Base-by-base conservation (phyloP, 805 yeast genomes). In the Metschnikowia sp. region DNA sequence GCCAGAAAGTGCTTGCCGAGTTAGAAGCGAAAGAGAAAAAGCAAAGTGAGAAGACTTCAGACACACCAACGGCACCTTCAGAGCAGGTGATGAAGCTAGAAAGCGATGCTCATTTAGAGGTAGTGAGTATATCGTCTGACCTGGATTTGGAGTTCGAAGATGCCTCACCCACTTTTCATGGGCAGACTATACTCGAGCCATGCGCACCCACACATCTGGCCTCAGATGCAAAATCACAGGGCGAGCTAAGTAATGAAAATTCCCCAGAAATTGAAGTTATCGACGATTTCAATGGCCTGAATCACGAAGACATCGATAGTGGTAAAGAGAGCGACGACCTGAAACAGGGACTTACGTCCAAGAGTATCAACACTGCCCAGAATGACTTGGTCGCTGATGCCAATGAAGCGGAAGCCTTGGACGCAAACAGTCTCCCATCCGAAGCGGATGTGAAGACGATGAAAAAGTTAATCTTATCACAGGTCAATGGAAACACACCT, bases 401-500 rank as follows among this genome's bases (percentile, higher is more conserved):
- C 26, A 22, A 22, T 5, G 26, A 22, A 22, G 26, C 7, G 5
- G 26, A 5, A 22, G 26, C 7, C 7, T 22, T 22, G 5, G 8
- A 22, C 7, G 26, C 26, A 22, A 22, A 22, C 7, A 4, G n/a
- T n/a, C 32, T 30, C 26, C 26, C 35, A 42, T 22, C 41, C 19
- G 33, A 35, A 22, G 38, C 36, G 15, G 58, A 55, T 33, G 40
- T 53, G 4, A 12, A 12, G 1, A 36, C 40, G 13, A 47, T 54
- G 50, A 44, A 40, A 10, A 29, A 22, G 13, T 40, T 40, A 5
- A 40, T 55, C 10, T 36, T 49, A 41, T 26, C 37, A 8, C 58
- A 55, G 30, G 37, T 55, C 15, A 41, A 49, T n/a, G 57, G 56
- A 2, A 26, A 36, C 11, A 32, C 44, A 7, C 40, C 50, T 3